Base-by-base conservation (phyloP, 73 alveolate genomes). In the Paramecium bursaria region DNA sequence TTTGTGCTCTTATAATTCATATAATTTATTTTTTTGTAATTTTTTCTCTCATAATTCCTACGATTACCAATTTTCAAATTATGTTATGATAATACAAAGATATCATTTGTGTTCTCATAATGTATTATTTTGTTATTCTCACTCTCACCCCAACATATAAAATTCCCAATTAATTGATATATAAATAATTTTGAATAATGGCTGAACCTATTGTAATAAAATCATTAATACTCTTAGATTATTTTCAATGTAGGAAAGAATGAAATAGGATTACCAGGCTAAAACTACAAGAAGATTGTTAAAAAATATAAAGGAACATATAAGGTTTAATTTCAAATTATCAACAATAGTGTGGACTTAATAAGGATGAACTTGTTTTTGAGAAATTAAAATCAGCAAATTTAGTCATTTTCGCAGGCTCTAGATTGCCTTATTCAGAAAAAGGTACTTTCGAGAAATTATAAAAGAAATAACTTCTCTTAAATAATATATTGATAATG, bases 381-480 rank as follows among this genome's bases (percentile, higher is more conserved):
- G 91, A 88, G 9, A 87, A 91, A 75, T 90, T 91, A 14, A 74
- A 75, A 44, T 82, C 75, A 27, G 94, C 96, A 17, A 31, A 88
- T 73, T 73, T 91, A 57, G 88, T 91, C 74, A 85, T 91, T 39
- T 75, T 91, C 46, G 90, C 82, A 10, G 94, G 94, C 47, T 91
- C 96, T 3, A 76, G 94, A 47, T 94, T 79, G 46, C 90, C 87
- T 86, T 91, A 79, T 80, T 53, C 88, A 48, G 75, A 86, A 46
- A 85, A 85, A 50, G 87, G 87, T 51, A 47, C 22, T 44, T 15
- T 13, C 10, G 14, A 74, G n/a, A 7, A 46, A 22, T 74, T n/a
- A 48, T 14, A 87, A 93, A 39, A 73, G 99, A 97, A 91, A 85
- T 97, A 55, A 90, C 92, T 6, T 96, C 94, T 47, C 80, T 97